These are phyloP conservation scores for Plantago coronopus DNA, from an alignment of 305 asterid species.

Conservation along the genomic window DNA sequence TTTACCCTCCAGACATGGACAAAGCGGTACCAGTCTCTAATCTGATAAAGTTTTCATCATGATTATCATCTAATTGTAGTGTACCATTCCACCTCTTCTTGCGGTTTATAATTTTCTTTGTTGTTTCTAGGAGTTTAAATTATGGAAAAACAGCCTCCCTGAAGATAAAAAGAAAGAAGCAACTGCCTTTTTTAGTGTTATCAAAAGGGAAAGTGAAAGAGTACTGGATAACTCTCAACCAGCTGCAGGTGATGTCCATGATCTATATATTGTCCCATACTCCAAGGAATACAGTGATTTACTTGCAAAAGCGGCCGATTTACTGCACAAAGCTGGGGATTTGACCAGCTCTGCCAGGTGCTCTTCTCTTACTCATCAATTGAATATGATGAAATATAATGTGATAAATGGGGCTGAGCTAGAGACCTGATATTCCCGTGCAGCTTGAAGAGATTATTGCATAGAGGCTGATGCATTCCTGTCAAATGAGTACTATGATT, in stretches of 20 bases:
- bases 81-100: neutral
- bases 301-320: conserved; percentile 67
- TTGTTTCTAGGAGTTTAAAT: conserved; percentile 66
- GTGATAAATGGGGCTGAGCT: neutral
- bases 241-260: conserved; percentile 39
- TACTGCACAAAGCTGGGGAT: conserved; percentile 82
- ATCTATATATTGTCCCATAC: conserved; percentile 72
- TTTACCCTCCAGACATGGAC: conserved; percentile 95
- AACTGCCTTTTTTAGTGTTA: conserved; percentile 71
- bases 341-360: conserved; percentile 67
- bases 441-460: conserved; percentile 89
- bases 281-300: conserved; percentile 62
- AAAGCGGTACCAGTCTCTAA: conserved; percentile 52
- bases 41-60: conserved; percentile 7
- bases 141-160: conserved; percentile 74
- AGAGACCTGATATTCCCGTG: conserved; percentile 27
- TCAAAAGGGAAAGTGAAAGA: conserved; percentile 73
- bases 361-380: conserved; percentile 14
- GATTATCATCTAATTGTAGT: conserved; percentile 8
- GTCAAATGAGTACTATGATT: conserved; percentile 89
- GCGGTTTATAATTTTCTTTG: no score
- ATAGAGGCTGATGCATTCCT: conserved; percentile 84
- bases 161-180: conserved; percentile 80
- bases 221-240: conserved; percentile 40
- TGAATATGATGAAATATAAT: conserved; percentile 1